A percentile compares a stretch with the other conserved stretches of the same genome.
These are phyloP conservation scores for Yarrowia keelungensis DNA, from an alignment of 805 yeast species.

Conservation along the genomic window DNA sequence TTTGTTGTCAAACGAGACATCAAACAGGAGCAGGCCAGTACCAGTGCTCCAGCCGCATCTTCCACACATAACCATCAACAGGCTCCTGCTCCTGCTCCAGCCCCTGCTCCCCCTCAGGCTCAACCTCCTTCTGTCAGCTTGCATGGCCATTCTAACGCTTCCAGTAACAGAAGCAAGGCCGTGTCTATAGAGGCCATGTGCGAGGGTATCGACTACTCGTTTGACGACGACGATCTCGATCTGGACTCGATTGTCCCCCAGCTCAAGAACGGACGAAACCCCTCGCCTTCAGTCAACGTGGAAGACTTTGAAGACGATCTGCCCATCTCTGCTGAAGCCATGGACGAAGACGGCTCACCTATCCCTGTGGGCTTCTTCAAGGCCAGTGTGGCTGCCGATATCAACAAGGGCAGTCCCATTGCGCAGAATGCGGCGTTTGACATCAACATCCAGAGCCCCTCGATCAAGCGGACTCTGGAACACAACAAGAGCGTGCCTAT, in stretches of 20 bases:
- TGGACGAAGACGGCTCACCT: constrained; percentile 21
- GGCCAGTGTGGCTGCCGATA: constrained; percentile 35
- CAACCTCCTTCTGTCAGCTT: neutral
- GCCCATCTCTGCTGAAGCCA: constrained; percentile 20
- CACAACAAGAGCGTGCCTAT: constrained; percentile 21
- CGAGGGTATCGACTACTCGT: constrained; percentile 35
- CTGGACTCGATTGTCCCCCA: constrained; percentile 16
- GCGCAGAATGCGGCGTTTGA: constrained; percentile 15
- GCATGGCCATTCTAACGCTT: constrained; percentile 10
- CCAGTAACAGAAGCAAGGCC: constrained; percentile 29
- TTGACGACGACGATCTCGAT: constrained; percentile 25
- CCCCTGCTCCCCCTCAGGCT: neutral
- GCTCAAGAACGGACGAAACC: constrained; percentile 2
- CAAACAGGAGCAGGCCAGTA: constrained; percentile 3
- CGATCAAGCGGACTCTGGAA: constrained; percentile 20
- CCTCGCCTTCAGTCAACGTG: neutral
- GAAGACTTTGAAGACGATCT: constrained; percentile 8
- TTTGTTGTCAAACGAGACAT: constrained; percentile 17
- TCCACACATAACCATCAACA: neutral
- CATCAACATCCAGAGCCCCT: constrained; percentile 33
- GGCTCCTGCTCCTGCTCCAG: neutral
- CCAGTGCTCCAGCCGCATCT: neutral
- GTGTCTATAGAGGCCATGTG: constrained; percentile 37
- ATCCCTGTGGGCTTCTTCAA: constrained; percentile 37
- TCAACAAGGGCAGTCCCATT: constrained; percentile 34